Conservation (phyloP, 176 grass and related monocot genomes). For the Oryza punctata region DNA sequence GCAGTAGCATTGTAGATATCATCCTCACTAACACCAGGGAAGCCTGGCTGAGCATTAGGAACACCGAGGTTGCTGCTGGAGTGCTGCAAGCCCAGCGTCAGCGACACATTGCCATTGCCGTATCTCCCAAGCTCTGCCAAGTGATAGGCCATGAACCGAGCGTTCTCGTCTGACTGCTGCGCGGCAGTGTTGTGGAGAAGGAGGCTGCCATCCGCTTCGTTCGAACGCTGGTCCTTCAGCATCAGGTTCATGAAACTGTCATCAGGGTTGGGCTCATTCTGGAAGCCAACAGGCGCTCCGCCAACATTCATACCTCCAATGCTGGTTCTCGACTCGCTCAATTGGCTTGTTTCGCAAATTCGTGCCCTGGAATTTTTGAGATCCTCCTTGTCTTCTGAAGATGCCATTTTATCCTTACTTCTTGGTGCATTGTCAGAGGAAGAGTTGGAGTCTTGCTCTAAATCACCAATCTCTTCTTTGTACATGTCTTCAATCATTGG, state of each 20-base stretch:
- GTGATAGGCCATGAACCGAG: conserved; percentile 69
- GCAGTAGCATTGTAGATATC: conserved; percentile 68
- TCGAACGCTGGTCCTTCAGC: conserved; percentile 63
- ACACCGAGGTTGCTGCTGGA: conserved; percentile 53
- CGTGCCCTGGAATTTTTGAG: conserved; percentile 48
- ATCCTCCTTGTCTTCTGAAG: conserved; percentile 75
- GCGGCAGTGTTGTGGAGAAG: conserved; percentile 52
- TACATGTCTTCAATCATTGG: conserved; percentile 99
- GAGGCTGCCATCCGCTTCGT: conserved; percentile 43
- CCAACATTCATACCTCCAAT: conserved; percentile 40
- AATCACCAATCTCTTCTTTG: conserved; percentile 89
- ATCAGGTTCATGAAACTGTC: conserved; percentile 96
- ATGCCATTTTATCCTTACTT: conserved; percentile 61
- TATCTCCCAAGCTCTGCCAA: conserved; percentile 66
- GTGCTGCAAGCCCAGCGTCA: conserved; percentile 89
- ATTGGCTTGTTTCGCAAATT: conserved; percentile 55
- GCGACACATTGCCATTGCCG: conserved; percentile 66
- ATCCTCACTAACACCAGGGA: conserved; percentile 51
- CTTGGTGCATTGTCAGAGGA: conserved; percentile 78
- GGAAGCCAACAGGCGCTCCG: conserved; percentile 48
- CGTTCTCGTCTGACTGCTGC: conserved; percentile 48
- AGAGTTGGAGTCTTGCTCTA: conserved; percentile 90
- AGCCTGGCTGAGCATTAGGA: conserved; percentile 56
- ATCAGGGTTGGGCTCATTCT: conserved; percentile 55
- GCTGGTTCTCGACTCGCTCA: conserved; percentile 54